Percentiles rank a stretch among this genome's conserved stretches.
Conservation (phyloP, 768 basidiomycete species). For the Russula abietina region DNA sequence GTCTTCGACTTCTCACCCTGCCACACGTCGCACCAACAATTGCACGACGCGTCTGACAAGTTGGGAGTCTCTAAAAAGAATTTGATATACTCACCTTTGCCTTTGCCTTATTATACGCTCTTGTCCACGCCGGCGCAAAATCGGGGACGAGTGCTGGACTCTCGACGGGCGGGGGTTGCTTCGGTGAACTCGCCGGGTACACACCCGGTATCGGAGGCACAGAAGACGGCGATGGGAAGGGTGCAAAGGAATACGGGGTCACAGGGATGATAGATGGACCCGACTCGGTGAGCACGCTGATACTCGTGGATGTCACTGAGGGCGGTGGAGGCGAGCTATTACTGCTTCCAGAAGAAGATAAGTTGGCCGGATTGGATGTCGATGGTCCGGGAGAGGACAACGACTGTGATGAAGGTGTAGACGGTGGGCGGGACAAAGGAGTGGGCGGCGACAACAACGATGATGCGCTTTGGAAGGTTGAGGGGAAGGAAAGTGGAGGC, state of each 20-base stretch:
- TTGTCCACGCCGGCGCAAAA: constrained; percentile 49
- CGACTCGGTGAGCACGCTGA: constrained; percentile 4
- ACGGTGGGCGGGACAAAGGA: not conserved
- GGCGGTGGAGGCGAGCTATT: not conserved
- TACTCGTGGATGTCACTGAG: constrained; percentile 6
- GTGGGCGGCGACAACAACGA: not conserved
- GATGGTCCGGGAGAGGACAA: not conserved
- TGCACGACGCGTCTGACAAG: not conserved
- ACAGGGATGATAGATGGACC: constrained; percentile 11
- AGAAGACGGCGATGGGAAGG: constrained; percentile 33
- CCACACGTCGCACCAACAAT: not conserved
- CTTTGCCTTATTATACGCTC: constrained; percentile 54
- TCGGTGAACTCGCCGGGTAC: constrained; percentile 51
- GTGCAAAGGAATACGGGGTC: constrained; percentile 13
- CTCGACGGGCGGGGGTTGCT: constrained; percentile 47
- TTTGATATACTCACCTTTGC: constrained; percentile 18
- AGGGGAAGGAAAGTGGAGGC: not conserved
- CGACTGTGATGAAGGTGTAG: not conserved
- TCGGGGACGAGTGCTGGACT: constrained; percentile 41
- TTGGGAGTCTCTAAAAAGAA: not conserved
- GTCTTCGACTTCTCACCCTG: not conserved
- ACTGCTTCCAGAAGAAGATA: not conserved
- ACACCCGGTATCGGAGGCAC: constrained; percentile 46
- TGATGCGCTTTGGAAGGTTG: not conserved
- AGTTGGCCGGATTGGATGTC: not conserved